Conservation (phyloP, 495 filamentous ascomycete genomes). For the Xylaria palmicola region DNA sequence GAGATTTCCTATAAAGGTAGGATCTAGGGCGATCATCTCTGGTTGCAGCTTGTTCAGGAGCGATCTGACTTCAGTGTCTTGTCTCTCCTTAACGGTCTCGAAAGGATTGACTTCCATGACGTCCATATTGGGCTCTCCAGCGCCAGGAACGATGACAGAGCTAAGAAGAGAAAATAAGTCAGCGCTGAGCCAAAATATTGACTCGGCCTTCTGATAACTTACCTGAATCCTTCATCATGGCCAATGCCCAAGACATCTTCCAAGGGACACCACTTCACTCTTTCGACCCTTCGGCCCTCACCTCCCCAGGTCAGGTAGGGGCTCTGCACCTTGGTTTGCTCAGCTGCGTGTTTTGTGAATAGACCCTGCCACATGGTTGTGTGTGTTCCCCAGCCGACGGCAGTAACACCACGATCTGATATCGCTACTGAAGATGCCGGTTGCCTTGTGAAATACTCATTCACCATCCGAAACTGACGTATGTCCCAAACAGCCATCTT, state of each 20-base stretch:
- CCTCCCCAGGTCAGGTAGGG: conserved; percentile 95
- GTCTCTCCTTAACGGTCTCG: conserved; percentile 88
- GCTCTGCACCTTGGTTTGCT: conserved; percentile 76
- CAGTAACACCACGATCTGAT: conserved; percentile 81
- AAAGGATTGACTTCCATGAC: conserved; percentile 94
- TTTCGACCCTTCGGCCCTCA: conserved; percentile 77
- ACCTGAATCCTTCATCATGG: conserved; percentile 84
- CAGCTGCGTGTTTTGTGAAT: conserved; percentile 63
- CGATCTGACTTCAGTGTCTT: conserved; percentile 85
- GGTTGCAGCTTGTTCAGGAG: conserved; percentile 92
- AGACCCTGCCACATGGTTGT: conserved; percentile 86
- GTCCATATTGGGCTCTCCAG: conserved; percentile 96
- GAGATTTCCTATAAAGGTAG: conserved; percentile 82
- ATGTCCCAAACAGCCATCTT: conserved; percentile 97
- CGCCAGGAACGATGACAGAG: conserved; percentile 84
- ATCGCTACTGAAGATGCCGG: conserved; percentile 85
- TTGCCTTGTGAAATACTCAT: conserved; percentile 81
- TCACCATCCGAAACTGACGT: conserved; percentile 87
- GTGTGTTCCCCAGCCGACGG: conserved; percentile 89
- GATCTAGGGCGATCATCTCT: conserved; percentile 94
- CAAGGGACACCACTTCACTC: conserved; percentile 87
- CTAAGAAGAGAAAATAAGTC: conserved; percentile 28
- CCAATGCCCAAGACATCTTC: conserved; percentile 87
- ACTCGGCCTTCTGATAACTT: conserved; percentile 64
- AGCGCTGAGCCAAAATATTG: neutral